These are phyloP conservation scores for Globisporangium sylvaticum DNA, from an alignment of 352 stramenopile species.

Conservation along the genomic window DNA sequence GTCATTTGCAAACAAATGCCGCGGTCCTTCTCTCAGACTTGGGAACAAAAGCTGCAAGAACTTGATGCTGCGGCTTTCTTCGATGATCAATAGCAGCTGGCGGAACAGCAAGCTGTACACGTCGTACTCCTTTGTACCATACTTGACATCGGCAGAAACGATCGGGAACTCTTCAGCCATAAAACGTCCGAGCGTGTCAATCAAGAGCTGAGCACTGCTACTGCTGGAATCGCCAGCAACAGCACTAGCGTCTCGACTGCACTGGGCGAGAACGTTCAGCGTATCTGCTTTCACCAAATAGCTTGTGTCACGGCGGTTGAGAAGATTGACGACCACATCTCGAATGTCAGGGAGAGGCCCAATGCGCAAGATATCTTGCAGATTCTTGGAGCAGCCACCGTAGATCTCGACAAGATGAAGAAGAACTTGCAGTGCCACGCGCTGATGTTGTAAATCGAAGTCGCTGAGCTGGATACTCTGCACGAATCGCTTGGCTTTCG, in stretches of 20 bases:
- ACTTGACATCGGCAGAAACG: constrained; percentile 58
- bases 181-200: constrained; percentile 42
- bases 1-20: constrained; percentile 50
- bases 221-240: background rate
- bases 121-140: constrained; percentile 62
- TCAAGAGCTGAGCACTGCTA: constrained; percentile 14
- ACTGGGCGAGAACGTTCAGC: constrained; percentile 36
- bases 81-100: constrained; percentile 49
- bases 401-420: constrained; percentile 41
- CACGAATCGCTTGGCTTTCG: constrained; percentile 42
- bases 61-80: constrained; percentile 38
- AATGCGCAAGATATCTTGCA: constrained; percentile 24
- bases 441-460: constrained; percentile 29
- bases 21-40: constrained; percentile 55
- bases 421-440: constrained; percentile 42
- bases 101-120: constrained; percentile 51
- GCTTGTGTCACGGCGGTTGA: constrained; percentile 32
- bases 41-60: constrained; percentile 55
- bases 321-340: constrained; percentile 26
- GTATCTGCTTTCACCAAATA: constrained; percentile 63
- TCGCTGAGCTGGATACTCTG: constrained; percentile 19
- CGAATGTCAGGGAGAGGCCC: constrained; percentile 41
- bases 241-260: constrained; percentile 24
- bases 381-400: constrained; percentile 25
- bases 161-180: constrained; percentile 77